Conservation (phyloP, 2,329 filamentous ascomycete species). For the Escovopsis sp. region DNA sequence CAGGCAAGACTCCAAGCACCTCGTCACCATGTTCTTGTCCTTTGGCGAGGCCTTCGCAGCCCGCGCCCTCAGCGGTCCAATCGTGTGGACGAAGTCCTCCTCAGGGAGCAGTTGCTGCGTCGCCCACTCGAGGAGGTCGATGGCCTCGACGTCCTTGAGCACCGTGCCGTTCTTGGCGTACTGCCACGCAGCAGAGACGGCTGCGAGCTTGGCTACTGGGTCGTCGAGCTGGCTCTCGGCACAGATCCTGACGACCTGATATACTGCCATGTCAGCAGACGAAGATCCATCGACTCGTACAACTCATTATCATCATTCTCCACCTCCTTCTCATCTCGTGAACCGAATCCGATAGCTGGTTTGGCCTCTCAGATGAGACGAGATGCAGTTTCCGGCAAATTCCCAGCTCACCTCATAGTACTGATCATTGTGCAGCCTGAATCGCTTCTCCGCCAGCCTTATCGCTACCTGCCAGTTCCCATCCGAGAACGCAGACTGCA, state of each 20-base stretch:
- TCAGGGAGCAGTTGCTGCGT: conserved; percentile 22
- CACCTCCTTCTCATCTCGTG: no score
- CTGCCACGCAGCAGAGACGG: conserved; percentile 27
- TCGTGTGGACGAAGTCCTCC: conserved; percentile 27
- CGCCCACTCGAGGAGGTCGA: conserved; percentile 42
- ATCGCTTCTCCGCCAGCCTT: conserved; percentile 36
- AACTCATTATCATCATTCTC: no score
- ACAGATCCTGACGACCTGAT: conserved; percentile 34
- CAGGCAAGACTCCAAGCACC: conserved; percentile 37
- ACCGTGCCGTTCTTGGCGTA: conserved; percentile 30
- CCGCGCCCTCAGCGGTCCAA: conserved; percentile 33
- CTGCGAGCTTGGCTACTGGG: conserved; percentile 27
- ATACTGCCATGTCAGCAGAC: neutral
- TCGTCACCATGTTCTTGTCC: conserved; percentile 24
- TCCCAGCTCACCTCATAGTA: conserved; percentile 43
- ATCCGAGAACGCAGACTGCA: conserved; percentile 39
- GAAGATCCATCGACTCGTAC: neutral
- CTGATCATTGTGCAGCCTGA: conserved; percentile 32
- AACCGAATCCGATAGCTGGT: no score
- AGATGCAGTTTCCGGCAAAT: no score
- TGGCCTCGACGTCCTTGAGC: conserved; percentile 32
- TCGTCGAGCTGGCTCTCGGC: conserved; percentile 39
- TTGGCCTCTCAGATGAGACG: neutral
- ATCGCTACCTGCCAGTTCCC: conserved; percentile 36
- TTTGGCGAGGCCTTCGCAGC: conserved; percentile 38